phyloP scores from a whole-genome alignment of 805 yeast species.

The Hanseniaspora valbyensis region DNA sequence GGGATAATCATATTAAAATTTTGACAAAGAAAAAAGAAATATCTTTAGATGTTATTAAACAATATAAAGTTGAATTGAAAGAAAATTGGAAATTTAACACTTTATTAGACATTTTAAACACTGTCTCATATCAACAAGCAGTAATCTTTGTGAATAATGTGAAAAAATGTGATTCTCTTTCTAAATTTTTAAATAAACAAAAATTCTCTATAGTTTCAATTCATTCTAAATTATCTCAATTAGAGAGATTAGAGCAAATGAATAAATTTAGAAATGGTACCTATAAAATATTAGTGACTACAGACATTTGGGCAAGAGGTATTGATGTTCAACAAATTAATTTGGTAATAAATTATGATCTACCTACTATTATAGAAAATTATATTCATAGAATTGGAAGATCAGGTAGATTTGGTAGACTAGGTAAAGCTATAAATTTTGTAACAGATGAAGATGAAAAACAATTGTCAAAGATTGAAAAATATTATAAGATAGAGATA shows the following conservation, averaged over 20 bases:
- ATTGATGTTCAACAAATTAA: slow-evolving; percentile 97
- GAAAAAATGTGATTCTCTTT: slow-evolving; percentile 82
- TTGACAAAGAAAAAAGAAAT: slow-evolving; percentile 91
- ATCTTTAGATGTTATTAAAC: slow-evolving; percentile 91
- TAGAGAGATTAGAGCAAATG: slow-evolving; percentile 90
- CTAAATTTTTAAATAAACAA: slow-evolving; percentile 58
- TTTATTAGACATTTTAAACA: slow-evolving; percentile 86
- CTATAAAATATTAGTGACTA: slow-evolving; percentile 82
- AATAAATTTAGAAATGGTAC: slow-evolving; percentile 90
- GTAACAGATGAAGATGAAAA: slow-evolving; percentile 69
- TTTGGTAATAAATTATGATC: slow-evolving; percentile 84
- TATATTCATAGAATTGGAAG: slow-evolving; percentile 97
- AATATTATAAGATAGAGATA: slow-evolving; percentile 77
- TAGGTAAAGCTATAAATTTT: slow-evolving; percentile 94
- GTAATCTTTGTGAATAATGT: slow-evolving; percentile 96
- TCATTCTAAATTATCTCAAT: slow-evolving; percentile 94
- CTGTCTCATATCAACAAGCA: slow-evolving; percentile 91
- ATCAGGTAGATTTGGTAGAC: slow-evolving; percentile 97
- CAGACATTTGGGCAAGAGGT: slow-evolving; percentile 96
- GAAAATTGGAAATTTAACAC: slow-evolving; percentile 95
- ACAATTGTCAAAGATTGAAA: slow-evolving; percentile 75
- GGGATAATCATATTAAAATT: slow-evolving; percentile 72
- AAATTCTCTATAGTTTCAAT: slow-evolving; percentile 88
- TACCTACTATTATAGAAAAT: slow-evolving; percentile 82
- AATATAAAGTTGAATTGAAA: slow-evolving; percentile 76